A percentile compares a stretch with the other conserved stretches of the same genome.
These are phyloP conservation scores for Neurospora tetrasperma DNA, from an alignment of 495 filamentous ascomycete genomes.

Conservation along the genomic window DNA sequence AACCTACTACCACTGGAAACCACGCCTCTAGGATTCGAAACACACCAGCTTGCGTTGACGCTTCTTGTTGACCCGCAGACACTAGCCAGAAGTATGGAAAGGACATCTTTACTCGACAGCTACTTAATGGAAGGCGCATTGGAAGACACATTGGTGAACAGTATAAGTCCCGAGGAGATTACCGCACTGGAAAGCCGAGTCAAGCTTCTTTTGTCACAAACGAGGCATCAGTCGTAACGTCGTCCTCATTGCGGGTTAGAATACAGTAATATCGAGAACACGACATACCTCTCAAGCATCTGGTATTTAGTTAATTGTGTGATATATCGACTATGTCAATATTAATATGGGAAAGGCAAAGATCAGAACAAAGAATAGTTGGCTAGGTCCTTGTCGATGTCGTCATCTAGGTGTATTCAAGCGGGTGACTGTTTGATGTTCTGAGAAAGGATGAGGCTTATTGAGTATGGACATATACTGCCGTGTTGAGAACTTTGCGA, in stretches of 20 bases:
- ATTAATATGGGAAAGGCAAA: not conserved
- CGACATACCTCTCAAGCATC: not conserved
- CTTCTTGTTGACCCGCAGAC: constrained; percentile 7
- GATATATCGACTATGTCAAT: not conserved
- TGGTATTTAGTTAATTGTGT: not conserved
- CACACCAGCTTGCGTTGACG: constrained; percentile 14
- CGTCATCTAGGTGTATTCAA: not conserved
- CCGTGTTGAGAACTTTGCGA: not conserved
- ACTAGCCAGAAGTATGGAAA: constrained; percentile 1
- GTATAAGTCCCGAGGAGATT: not conserved
- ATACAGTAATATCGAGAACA: not conserved
- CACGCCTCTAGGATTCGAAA: constrained; percentile 19
- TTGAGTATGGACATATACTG: not conserved
- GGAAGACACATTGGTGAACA: not conserved
- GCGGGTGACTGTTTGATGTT: not conserved
- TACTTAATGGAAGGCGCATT: constrained; percentile 7
- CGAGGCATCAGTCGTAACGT: not conserved
- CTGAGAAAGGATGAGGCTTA: not conserved
- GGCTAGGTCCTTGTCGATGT: not conserved
- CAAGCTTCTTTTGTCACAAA: not conserved
- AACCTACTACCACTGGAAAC: constrained; percentile 36
- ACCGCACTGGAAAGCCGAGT: not conserved
- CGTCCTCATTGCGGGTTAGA: not conserved
- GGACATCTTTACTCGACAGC: constrained; percentile 2
- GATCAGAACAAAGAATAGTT: not conserved